Base-by-base conservation (phyloP, 139 green algal species). In the Nannochloris sp. region DNA sequence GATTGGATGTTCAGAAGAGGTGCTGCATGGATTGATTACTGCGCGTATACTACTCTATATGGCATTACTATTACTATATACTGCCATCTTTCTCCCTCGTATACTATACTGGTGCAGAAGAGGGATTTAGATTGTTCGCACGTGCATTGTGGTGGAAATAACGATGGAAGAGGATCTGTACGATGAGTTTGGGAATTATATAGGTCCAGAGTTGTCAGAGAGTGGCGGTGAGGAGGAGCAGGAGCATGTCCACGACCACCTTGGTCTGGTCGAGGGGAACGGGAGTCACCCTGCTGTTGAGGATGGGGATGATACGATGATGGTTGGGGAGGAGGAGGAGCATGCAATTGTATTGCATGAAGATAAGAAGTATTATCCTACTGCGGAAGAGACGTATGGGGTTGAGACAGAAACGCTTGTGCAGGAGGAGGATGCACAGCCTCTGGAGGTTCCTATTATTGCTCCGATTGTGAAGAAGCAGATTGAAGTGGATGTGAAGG, bases 291-390 rank as follows among this genome's bases (percentile, higher is more conserved):
- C 9, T 11, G 46, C n/a, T 53, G 46, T 23, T 28, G 59, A 56
- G 37, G 68, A 67, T 23, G 73, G 72, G 9, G 58, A 67, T 6
- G 63, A 68, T 23, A 66, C 71, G 49, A 64, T 56, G 66, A 43
- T 69, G 66, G 74, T 85, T 28, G 80, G 55, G 1, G 71, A 62
- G 37, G 78, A 71, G 33, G 61, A 72, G 26, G 70, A 72, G 30
- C 66, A 60, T 62, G 49, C 30, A 61, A 70, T 67, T 44, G 26
- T 98, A 2, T 75, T 99, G 16, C 81, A 90, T 14, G 94, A 99
- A 69, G 94, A 99, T 81, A 99, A 98, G 56, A 97, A 98, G 79
- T 97, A 98, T 71, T 99, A 99, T 72, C 88, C 93, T 11, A 88
- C 82, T 13, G 93, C 93, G 2, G 85, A 96, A 48, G 93, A 99